phyloP scores from a whole-genome alignment of 257 asterid genomes.

The Solanum ossicruentum region DNA sequence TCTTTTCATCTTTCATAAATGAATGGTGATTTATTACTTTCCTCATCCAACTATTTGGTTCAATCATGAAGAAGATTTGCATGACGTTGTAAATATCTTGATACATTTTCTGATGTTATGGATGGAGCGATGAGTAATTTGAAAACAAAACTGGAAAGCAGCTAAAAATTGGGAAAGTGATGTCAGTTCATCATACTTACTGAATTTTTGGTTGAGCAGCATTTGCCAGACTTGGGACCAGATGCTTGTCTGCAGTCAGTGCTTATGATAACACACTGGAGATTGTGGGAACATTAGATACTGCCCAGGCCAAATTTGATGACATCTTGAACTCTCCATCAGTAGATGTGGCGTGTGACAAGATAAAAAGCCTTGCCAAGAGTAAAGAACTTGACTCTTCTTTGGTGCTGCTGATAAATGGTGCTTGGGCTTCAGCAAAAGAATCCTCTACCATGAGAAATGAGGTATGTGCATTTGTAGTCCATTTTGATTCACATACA shows the following conservation, averaged over 20 bases:
- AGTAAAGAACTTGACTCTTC: conserved; percentile 86
- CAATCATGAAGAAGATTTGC: neutral
- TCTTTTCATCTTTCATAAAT: neutral
- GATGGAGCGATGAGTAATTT: neutral
- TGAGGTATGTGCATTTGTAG: conserved; percentile 41
- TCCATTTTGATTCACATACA: neutral
- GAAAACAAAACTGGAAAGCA: neutral
- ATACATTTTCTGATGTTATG: neutral
- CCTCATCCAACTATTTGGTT: neutral
- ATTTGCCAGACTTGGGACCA: conserved; percentile 73
- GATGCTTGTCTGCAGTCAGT: conserved; percentile 87
- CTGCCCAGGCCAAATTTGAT: conserved; percentile 83
- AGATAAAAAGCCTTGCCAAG: conserved; percentile 77
- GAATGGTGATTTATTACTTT: neutral
- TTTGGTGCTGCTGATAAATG: conserved; percentile 69
- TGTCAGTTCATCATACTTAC: neutral
- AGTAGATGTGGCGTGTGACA: conserved; percentile 27
- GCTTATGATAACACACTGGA: conserved; percentile 86
- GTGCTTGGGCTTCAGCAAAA: conserved; percentile 90
- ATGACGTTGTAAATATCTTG: neutral
- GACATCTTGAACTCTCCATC: conserved; percentile 75
- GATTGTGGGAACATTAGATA: conserved; percentile 69
- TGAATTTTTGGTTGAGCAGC: conserved; percentile 38
- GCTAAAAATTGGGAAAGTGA: neutral
- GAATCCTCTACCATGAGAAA: conserved; percentile 70